Evolutionary conservation across 2,329 filamentous ascomycete species (phyloP), one percentile per base, ranked within the genome.

Genomic region (Fusarium sacchari): DNA sequence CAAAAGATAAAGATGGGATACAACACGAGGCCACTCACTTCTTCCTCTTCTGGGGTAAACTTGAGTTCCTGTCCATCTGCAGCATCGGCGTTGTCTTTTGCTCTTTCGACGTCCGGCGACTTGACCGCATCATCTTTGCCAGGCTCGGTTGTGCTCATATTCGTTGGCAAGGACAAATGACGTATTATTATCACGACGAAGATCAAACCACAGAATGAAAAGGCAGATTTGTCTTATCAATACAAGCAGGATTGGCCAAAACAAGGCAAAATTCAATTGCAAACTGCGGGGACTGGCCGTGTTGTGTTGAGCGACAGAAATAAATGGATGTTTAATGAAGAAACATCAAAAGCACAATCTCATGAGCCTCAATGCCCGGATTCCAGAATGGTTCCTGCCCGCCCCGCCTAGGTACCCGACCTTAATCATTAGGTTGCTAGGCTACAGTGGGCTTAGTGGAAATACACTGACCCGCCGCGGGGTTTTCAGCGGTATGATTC

Each of bases 21-120:
- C 14, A 37, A 40, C 20, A 26, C 30, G 9, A 20, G 26, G 18
- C 4, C 40, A 81, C 86, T 79, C 84, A 87, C 88, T 75, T 85
- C 84, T 83, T 90, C 89, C 78, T 90, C 87, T 63, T 90, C 87
- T 4, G 88, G 85, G 2, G 88, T 80, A 74, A 90, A 88, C 79
- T 81, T 71, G 30, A 79, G 55, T 60, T 76, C 76, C n/a, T 81
- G 79, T 42, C 76, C 78, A 32, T 74, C 74, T 18, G 46, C 22
- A 12, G 61, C 44, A 1, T 67, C 52, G 17, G 52, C n/a, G 6
- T 50, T 52, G 4, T 64, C 53, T 30, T 69, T 59, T 5, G 24
- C 49, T 17, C 47, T 57, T 6, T 56, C 58, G 13, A 22, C 9
- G 5, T 52, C 58, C 8, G 43, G 22, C 10, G 56, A 43, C 32